phyloP scores from a whole-genome alignment of 352 stramenopile genomes.

The Pythium myriotylum region DNA sequence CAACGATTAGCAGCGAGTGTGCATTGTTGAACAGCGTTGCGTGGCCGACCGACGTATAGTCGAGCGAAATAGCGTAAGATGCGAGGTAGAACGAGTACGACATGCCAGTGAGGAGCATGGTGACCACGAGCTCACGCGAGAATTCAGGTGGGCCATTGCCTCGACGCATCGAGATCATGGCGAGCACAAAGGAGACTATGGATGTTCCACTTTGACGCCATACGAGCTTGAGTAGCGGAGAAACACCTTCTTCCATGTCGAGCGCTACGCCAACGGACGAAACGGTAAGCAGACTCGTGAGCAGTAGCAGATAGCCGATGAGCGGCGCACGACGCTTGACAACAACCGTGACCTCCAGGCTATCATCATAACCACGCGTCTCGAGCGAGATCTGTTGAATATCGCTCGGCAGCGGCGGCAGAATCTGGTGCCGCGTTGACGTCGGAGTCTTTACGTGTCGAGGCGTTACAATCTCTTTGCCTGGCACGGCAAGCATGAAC shows the following conservation, averaged over 20 bases:
- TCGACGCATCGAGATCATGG: slow-evolving; percentile 41
- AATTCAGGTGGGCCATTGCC: slow-evolving; percentile 32
- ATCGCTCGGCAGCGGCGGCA: slow-evolving; percentile 51
- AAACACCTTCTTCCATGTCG: slow-evolving; percentile 60
- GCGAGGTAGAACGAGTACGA: slow-evolving; percentile 78
- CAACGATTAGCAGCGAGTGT: slow-evolving; percentile 78
- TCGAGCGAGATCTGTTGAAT: slow-evolving; percentile 77
- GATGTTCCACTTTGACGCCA: slow-evolving; percentile 82
- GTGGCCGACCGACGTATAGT: slow-evolving; percentile 76
- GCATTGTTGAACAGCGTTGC: slow-evolving; percentile 85
- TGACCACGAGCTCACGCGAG: slow-evolving; percentile 38
- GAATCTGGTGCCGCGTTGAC: slow-evolving; percentile 34
- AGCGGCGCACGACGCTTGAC: slow-evolving; percentile 67
- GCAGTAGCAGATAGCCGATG: slow-evolving; percentile 68
- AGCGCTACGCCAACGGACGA: slow-evolving; percentile 77
- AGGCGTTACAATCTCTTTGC: slow-evolving; percentile 34
- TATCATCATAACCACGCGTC: slow-evolving; percentile 66
- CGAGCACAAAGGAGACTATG: slow-evolving; percentile 55
- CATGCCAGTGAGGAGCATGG: slow-evolving; percentile 48
- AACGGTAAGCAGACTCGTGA: slow-evolving; percentile 74
- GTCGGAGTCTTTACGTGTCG: background rate
- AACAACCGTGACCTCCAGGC: slow-evolving; percentile 71
- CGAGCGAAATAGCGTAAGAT: slow-evolving; percentile 69
- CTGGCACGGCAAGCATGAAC: slow-evolving; percentile 75
- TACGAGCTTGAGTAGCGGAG: slow-evolving; percentile 84